Conservation (phyloP, 2,329 filamentous ascomycete species). For the Paracamarosporium sp. region DNA sequence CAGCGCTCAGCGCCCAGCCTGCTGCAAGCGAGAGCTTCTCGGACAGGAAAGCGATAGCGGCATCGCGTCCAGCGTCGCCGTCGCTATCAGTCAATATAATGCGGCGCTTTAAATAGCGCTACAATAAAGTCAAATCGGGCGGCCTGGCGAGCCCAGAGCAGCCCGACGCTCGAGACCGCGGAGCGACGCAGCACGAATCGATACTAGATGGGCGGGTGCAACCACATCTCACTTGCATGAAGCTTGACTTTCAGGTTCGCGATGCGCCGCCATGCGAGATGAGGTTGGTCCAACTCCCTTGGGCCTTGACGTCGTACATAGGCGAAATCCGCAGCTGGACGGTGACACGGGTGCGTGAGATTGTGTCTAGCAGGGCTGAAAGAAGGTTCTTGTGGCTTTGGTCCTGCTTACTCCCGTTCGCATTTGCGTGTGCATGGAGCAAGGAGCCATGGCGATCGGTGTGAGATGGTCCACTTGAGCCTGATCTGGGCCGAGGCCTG, state of each 20-base stretch:
- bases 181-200: constrained; percentile 3
- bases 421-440: neutral
- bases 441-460: neutral
- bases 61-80: neutral
- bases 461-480: constrained; percentile 2
- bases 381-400: constrained; percentile 23
- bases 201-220: constrained; percentile 12
- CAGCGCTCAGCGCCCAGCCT: neutral
- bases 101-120: constrained; percentile 9
- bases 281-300: neutral
- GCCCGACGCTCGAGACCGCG: neutral
- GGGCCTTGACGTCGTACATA: constrained; percentile 4
- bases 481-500: neutral
- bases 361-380: constrained; percentile 24
- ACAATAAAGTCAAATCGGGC: constrained; percentile 2
- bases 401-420: constrained; percentile 1
- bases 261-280: constrained; percentile 1
- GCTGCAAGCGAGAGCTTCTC: neutral
- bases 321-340: constrained; percentile 11
- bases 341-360: constrained; percentile 16
- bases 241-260: constrained; percentile 3
- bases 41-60: neutral
- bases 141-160: neutral
- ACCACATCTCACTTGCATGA: constrained; percentile 18
- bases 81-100: constrained; percentile 4